Conservation (phyloP, 331 rosid genomes). For the Cydonia oblonga region DNA sequence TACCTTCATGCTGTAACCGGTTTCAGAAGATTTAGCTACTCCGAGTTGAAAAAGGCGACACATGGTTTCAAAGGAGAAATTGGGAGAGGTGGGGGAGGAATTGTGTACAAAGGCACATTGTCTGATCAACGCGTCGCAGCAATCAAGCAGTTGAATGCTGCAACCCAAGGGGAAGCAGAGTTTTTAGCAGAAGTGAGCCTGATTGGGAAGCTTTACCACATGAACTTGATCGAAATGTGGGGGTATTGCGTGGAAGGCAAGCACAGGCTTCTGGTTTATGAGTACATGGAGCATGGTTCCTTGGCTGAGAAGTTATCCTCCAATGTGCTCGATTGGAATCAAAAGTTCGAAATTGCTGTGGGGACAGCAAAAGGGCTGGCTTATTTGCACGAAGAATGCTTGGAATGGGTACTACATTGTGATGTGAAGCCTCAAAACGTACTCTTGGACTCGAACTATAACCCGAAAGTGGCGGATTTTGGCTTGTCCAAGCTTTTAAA, state of each 20-base stretch:
- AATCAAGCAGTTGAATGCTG: slow-evolving; percentile 30
- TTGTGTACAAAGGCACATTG: slow-evolving; percentile 42
- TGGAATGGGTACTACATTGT: slow-evolving; percentile 62
- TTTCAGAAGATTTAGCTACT: slow-evolving; percentile 31
- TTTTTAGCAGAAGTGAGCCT: slow-evolving; percentile 40
- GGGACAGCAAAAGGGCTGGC: slow-evolving; percentile 54
- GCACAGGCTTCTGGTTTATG: slow-evolving; percentile 44
- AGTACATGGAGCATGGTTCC: slow-evolving; percentile 46
- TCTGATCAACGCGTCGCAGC: slow-evolving; percentile 40
- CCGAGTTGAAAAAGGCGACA: slow-evolving; percentile 39
- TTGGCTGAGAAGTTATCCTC: slow-evolving; percentile 30
- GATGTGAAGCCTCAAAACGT: slow-evolving; percentile 69
- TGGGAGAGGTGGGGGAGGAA: slow-evolving; percentile 51
- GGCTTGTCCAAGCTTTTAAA: slow-evolving; percentile 44
- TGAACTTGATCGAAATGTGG: slow-evolving; percentile 67
- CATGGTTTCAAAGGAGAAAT: slow-evolving; percentile 30
- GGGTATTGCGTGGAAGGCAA: slow-evolving; percentile 53
- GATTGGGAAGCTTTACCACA: slow-evolving; percentile 56
- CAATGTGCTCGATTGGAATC: slow-evolving; percentile 37
- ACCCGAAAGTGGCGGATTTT: slow-evolving; percentile 53
- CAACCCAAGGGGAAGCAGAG: slow-evolving; percentile 44
- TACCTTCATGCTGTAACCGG: slow-evolving; percentile 33
- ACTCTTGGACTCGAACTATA: slow-evolving; percentile 34
- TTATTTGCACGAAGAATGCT: slow-evolving; percentile 60
- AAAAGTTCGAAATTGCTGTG: slow-evolving; percentile 34